Conservation (phyloP, 2,329 filamentous ascomycete species). For the Aspergillus sp. region DNA sequence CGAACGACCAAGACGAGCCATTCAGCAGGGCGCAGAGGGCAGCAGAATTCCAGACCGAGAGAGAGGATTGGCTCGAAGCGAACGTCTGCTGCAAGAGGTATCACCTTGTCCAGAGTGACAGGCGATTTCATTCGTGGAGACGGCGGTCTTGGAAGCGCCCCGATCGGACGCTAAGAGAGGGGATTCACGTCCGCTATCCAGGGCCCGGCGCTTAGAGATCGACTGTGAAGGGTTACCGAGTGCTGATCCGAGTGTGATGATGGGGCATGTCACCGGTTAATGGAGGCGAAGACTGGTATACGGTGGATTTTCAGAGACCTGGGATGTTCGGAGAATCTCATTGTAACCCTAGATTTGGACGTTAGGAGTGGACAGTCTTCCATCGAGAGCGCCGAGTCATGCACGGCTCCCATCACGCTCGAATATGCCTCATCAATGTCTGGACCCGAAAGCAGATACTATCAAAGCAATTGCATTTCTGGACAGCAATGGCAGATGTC, state of each 20-base stretch:
- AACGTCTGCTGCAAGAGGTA: constrained; percentile 31
- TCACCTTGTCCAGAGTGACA: constrained; percentile 24
- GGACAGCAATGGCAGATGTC: background rate
- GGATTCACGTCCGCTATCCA: constrained; percentile 11
- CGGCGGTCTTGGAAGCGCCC: constrained; percentile 29
- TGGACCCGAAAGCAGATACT: background rate
- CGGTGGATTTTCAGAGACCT: background rate
- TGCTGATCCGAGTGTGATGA: constrained; percentile 11
- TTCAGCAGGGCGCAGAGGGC: background rate
- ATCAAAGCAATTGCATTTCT: background rate
- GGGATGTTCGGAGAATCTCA: background rate
- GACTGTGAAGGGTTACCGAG: constrained; percentile 6
- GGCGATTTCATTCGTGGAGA: constrained; percentile 27
- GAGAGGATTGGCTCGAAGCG: constrained; percentile 7
- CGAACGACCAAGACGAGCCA: background rate
- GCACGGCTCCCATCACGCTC: background rate
- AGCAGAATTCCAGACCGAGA: background rate
- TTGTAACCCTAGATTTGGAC: background rate
- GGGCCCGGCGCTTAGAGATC: constrained; percentile 27
- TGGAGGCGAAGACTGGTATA: background rate
- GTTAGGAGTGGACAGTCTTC: background rate
- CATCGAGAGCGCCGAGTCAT: background rate
- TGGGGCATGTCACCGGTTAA: background rate
- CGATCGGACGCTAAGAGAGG: constrained; percentile 27
- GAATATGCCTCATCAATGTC: background rate